Evolutionary conservation across 2,329 filamentous ascomycete species (phyloP).

Genomic region (Lecanoromycetidae sp.): DNA sequence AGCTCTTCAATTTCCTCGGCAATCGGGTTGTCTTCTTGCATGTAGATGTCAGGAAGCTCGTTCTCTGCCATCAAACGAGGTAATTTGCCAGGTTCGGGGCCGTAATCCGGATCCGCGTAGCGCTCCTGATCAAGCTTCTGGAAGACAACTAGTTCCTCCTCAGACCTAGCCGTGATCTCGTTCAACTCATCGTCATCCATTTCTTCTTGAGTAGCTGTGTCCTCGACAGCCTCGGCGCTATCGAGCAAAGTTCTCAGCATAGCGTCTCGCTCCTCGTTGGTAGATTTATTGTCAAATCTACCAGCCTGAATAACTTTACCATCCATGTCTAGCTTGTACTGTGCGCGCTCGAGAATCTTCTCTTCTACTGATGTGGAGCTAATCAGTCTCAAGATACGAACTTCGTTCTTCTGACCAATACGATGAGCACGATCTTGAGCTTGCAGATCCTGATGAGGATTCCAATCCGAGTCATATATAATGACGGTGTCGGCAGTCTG

Average conservation of each 20-base stretch:
- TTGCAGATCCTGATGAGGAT: slow-evolving; percentile 97
- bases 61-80: slow-evolving; percentile 76
- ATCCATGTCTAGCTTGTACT: slow-evolving; percentile 98
- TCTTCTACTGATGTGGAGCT: slow-evolving; percentile 96
- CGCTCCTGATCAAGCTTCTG: slow-evolving; percentile 73
- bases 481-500: slow-evolving; percentile 98
- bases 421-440: slow-evolving; percentile 99
- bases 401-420: slow-evolving; percentile 99
- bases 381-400: slow-evolving; percentile 88
- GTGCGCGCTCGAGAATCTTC: slow-evolving; percentile 91
- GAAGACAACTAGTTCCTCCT: slow-evolving; percentile 67
- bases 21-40: slow-evolving; percentile 72
- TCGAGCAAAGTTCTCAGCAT: slow-evolving; percentile 91
- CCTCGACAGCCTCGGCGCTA: slow-evolving; percentile 55
- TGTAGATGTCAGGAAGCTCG: slow-evolving; percentile 88
- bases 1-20: slow-evolving; percentile 67
- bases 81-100: slow-evolving; percentile 48
- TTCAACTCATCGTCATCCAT: slow-evolving; percentile 99
- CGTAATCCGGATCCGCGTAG: slow-evolving; percentile 54
- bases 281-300: slow-evolving; percentile 99
- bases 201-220: slow-evolving; percentile 78
- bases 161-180: slow-evolving; percentile 78
- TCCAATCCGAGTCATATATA: slow-evolving; percentile 99
- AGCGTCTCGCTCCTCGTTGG: slow-evolving; percentile 93
- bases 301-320: slow-evolving; percentile 98